Base-by-base conservation (phyloP, 2,329 filamentous ascomycete genomes). In the Epichloe scottii region DNA sequence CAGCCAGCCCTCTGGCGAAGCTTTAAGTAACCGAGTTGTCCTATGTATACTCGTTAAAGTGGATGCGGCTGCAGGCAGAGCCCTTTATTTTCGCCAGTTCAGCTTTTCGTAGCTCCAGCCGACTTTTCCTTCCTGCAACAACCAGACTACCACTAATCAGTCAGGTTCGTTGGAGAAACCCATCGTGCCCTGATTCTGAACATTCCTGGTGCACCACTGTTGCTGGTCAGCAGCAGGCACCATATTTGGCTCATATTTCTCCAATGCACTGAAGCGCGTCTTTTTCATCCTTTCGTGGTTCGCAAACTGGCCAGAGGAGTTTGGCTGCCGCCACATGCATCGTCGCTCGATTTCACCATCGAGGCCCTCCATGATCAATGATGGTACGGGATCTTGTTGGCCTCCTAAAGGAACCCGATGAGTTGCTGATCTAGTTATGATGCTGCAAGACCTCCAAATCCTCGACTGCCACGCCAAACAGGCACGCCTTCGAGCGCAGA, bases 401-500 rank as follows among this genome's bases (percentile, higher is more conserved):
- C 10, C 12, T n/a, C 8, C 15, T 3, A 10, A 10, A 33, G 19
- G 11, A 15, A 3, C 2, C 2, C 33, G n/a, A 30, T 2, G 7
- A 19, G 15, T 45, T 30, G 14, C 23, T 45, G 42, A 50, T n/a
- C 21, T 46, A 43, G 26, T 14, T 3, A 30, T 21, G 19, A 15
- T 23, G 11, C 23, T 15, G 33, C 14, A 23, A 52, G 51, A 37
- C 47, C 17, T 52, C 51, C 6, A 38, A 39, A 39, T 38, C 46
- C 15, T 52, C 51, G 7, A 45, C 47, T 4, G 35, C 85, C 50
- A 87, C 83, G 61, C 81, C 85, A 55, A 71, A 77, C 62, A 83
- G 79, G 68, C 80, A 86, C 69, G 72, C 78, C 57, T 96, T 96
- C 69, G 85, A 93, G 61, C 77, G 78, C 65, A 87, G 87, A 64